Base-by-base conservation (phyloP, 1,139 yeast genomes). In the Candida gigantensis region DNA sequence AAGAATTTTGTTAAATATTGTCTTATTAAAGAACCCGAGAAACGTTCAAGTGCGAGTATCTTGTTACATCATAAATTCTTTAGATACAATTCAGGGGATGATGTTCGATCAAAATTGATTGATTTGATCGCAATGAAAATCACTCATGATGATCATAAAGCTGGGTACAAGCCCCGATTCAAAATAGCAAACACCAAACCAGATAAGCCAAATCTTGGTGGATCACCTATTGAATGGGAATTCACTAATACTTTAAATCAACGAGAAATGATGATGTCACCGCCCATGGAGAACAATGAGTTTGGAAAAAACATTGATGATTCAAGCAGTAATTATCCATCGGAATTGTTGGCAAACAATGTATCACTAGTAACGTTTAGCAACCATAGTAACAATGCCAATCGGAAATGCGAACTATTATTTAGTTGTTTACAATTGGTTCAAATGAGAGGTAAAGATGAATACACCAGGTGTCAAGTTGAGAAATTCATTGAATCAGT, bases 1-100 rank as follows among this genome's bases (percentile, higher is more conserved):
- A 77, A 80, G 49, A 79, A 74, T 40, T 85, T 85, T 58, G 77
- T 83, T 9, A 64, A 65, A 32, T 61, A 62, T 40, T 84, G 92
- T 51, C 62, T 85, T 43, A 60, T 68, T 13, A 81, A 79, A 53
- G 75, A 79, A 43, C 84, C 88, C 1, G 47, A 43, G 5, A 59
- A 62, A 36, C 62, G 92, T 44, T 81, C 84, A 1, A 56, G 67
- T 28, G 75, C 81, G 1, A 43, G 56, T 0, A 52, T 53, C 9
- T 56, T 81, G 31, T 58, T 79, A 36, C 70, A 65, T 33, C 75
- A 72, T 35, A 64, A 60, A 28, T 80, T 77, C 49, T 60, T 78
- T 19, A 42, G 43, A 29, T 30, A 24, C 3, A 15, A 6, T 16
- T 12, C 19, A 12, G 14, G 35, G 42, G 39, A 11, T 12, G 32